These are phyloP conservation scores for Athelia sp. DNA, from an alignment of 1,284 basidiomycete species.

Conservation along the genomic window DNA sequence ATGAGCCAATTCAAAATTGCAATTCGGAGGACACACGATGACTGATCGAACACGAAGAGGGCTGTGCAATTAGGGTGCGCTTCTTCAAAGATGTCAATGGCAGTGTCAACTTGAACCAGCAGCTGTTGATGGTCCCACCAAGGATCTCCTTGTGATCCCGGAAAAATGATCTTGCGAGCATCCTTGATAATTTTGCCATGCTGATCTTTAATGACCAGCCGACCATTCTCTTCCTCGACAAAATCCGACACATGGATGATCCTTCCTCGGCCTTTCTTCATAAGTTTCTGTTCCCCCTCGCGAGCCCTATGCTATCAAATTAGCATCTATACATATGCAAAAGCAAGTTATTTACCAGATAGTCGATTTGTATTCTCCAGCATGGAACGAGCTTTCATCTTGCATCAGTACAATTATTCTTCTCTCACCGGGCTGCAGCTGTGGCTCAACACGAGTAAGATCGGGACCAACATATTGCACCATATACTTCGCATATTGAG, in stretches of 20 bases:
- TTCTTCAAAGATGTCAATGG: conserved; percentile 8
- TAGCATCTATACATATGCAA: not conserved
- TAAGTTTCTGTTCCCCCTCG: conserved; percentile 2
- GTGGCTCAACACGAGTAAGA: conserved; percentile 1
- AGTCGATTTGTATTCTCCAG: not conserved
- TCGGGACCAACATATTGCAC: conserved; percentile 5
- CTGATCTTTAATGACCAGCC: conserved; percentile 4
- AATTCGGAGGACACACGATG: too few relatives aligned
- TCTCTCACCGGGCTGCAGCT: conserved; percentile 8
- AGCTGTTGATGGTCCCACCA: conserved; percentile 16
- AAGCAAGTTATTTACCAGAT: conserved; percentile 4
- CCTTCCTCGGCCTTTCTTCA: conserved; percentile 11
- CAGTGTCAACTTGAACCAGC: not conserved
- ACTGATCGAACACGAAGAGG: too few relatives aligned
- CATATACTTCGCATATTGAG: conserved; percentile 8
- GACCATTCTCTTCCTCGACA: conserved; percentile 9
- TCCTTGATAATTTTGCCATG: conserved; percentile 11
- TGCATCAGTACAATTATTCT: conserved; percentile 13
- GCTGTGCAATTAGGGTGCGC: too few relatives aligned
- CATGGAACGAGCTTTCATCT: conserved; percentile 9
- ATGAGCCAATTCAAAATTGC: too few relatives aligned
- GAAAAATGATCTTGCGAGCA: conserved; percentile 14
- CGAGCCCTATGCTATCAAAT: conserved; percentile 1
- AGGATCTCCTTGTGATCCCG: conserved; percentile 15
- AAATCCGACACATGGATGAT: conserved; percentile 17